These are phyloP conservation scores for Collybia sordida DNA, from an alignment of 768 basidiomycete genomes.

Conservation along the genomic window DNA sequence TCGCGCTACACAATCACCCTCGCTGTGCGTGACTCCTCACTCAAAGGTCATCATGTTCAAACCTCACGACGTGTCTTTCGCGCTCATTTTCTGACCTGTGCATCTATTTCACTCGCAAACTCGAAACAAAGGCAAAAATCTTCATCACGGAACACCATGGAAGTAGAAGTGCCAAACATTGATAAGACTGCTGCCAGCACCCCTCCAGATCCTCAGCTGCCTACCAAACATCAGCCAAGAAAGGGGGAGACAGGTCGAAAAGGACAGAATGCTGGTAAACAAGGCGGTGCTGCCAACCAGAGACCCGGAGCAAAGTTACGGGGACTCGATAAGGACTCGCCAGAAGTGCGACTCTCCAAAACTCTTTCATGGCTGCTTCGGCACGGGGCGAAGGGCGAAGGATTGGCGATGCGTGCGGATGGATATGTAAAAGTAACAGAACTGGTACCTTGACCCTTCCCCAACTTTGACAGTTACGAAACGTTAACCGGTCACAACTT, in stretches of 20 bases:
- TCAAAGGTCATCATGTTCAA: too few relatives aligned
- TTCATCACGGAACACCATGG: too few relatives aligned
- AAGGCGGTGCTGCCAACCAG: conserved; percentile 8
- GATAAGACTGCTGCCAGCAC: too few relatives aligned
- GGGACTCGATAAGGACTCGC: conserved; percentile 62
- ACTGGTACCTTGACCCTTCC: conserved; percentile 54
- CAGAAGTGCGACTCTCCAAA: conserved; percentile 75
- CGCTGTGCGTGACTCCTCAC: too few relatives aligned
- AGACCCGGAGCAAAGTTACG: conserved; percentile 43
- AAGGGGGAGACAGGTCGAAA: conserved; percentile 9
- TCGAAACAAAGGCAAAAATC: too few relatives aligned
- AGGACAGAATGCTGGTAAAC: conserved; percentile 5
- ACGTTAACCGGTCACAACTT: conserved; percentile 1
- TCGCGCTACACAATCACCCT: too few relatives aligned
- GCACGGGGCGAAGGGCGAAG: conserved; percentile 64
- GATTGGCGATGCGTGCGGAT: conserved; percentile 65
- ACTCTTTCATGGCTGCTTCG: conserved; percentile 86
- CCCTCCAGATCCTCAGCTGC: too few relatives aligned
- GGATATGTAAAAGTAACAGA: conserved; percentile 82
- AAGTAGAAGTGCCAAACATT: too few relatives aligned
- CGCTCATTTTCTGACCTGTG: too few relatives aligned
- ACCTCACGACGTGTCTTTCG: too few relatives aligned
- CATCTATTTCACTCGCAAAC: too few relatives aligned
- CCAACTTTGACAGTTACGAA: not conserved
- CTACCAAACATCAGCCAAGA: conserved; percentile 4